Base-by-base conservation (phyloP, 176 grass and related monocot genomes). In the Hyparrhenia diplandra region DNA sequence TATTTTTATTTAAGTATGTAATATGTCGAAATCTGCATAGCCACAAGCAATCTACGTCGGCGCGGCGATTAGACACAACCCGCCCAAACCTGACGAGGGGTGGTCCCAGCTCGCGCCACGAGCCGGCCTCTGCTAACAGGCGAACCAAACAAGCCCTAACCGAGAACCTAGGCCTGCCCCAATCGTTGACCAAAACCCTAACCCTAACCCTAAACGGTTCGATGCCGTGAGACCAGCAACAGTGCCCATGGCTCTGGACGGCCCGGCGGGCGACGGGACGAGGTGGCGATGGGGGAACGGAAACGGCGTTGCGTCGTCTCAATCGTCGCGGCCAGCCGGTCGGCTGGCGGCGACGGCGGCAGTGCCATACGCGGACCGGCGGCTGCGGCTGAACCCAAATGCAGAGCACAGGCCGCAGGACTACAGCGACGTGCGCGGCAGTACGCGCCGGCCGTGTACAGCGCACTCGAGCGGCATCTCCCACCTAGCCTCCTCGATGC, bases 381-480 rank as follows among this genome's bases (percentile, higher is more conserved):
- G 88, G 71, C 80, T 94, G 45, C 81, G 92, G 42, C 24, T 91
- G 77, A 91, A 91, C 31, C 92, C 92, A 23, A 94, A 94, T 45
- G 74, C 86, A 67, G 92, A 94, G 71, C 88, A 91, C 80, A 91
- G 78, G 61, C 77, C 88, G 67, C 86, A 87, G 67, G 75, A 86
- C 66, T 94, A 94, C 71, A 76, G 85, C 28, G 92, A 91, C 36
- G 75, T 94, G 42, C 86, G 78, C 49, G 81, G 86, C 23, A 88
- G 86, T 94, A 86, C 86, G 86, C 89, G 59, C 88, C 92, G 2
- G 75, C 83, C 36, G 79, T 94, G 32, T 94, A 88, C 83, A 91
- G 88, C 77, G 89, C 92, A 35, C 86, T 94, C 81, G 92, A 91
- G 88, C 86, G 86, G 42, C 92, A 94, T 69, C 92, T 94, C 43